Evolutionary conservation across 345 rosid species (phyloP).

Genomic region (Eutrema heterophyllum): DNA sequence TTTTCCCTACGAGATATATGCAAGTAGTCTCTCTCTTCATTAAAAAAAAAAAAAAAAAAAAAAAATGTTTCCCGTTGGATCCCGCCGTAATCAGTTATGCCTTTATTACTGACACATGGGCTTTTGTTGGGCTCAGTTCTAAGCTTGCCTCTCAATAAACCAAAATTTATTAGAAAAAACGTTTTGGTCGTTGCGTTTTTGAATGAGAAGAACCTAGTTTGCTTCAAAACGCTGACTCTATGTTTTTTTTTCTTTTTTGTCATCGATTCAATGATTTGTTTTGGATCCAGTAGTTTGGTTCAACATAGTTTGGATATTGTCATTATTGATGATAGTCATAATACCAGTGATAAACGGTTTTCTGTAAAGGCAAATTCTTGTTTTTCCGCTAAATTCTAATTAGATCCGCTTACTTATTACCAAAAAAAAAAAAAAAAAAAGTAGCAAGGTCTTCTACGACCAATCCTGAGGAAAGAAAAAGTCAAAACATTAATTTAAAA

Average conservation of each 20-base stretch:
- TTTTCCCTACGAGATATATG: too few species aligned
- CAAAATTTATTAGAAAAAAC: background rate
- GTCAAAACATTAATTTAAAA: background rate
- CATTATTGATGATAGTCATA: background rate
- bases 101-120: background rate
- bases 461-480: constrained; percentile 12
- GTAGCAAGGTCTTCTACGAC: background rate
- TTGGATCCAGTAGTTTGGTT: background rate
- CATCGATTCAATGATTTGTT: background rate
- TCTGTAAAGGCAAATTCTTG: background rate
- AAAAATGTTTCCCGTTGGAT: background rate
- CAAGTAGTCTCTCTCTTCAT: too few species aligned
- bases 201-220: background rate
- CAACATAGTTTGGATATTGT: background rate
- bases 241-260: background rate
- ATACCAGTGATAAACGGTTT: background rate
- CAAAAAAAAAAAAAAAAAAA: background rate
- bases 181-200: background rate
- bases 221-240: too few species aligned
- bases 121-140: background rate
- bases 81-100: background rate
- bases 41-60: too few species aligned
- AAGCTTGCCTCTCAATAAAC: background rate
- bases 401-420: background rate
- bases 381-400: background rate